phyloP scores from a whole-genome alignment of 805 yeast genomes.

The Scheffersomyces amazonensis region DNA sequence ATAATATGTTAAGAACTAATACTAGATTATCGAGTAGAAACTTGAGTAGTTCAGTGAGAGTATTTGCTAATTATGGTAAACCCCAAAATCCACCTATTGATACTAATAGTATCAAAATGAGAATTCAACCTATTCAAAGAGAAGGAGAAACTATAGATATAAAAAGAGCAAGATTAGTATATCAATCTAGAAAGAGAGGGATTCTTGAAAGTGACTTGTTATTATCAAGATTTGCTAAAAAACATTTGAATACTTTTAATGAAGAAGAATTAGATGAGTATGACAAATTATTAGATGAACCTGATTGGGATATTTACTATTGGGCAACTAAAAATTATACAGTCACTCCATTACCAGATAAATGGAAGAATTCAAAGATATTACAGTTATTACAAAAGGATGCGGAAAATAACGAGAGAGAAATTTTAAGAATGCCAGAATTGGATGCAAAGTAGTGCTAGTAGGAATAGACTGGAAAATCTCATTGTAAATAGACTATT shows the following conservation, averaged over 20 bases:
- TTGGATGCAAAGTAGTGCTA: too few relatives aligned
- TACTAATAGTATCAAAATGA: conserved; percentile 31
- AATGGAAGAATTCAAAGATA: conserved; percentile 71
- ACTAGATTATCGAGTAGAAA: conserved; percentile 1
- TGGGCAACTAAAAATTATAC: conserved; percentile 90
- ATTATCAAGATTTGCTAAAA: conserved; percentile 80
- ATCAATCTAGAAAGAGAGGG: conserved; percentile 93
- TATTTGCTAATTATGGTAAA: conserved; percentile 31
- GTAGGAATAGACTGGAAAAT: too few relatives aligned
- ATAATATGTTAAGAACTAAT: not conserved
- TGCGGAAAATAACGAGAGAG: conserved; percentile 68
- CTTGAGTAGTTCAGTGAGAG: not conserved
- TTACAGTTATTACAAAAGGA: conserved; percentile 66
- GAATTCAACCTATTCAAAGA: conserved; percentile 78
- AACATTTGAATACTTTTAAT: conserved; percentile 57
- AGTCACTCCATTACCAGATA: conserved; percentile 82
- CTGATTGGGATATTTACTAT: conserved; percentile 99
- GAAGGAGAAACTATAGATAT: conserved; percentile 66
- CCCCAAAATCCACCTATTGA: conserved; percentile 39
- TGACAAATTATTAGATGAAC: conserved; percentile 80
- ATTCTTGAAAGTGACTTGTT: conserved; percentile 89
- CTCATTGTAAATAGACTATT: too few relatives aligned
- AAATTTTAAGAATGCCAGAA: conserved; percentile 83
- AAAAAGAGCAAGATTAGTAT: conserved; percentile 82
- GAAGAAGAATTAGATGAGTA: conserved; percentile 76